Base-by-base conservation (phyloP, 331 rosid species). In the Prunus yedoensis region DNA sequence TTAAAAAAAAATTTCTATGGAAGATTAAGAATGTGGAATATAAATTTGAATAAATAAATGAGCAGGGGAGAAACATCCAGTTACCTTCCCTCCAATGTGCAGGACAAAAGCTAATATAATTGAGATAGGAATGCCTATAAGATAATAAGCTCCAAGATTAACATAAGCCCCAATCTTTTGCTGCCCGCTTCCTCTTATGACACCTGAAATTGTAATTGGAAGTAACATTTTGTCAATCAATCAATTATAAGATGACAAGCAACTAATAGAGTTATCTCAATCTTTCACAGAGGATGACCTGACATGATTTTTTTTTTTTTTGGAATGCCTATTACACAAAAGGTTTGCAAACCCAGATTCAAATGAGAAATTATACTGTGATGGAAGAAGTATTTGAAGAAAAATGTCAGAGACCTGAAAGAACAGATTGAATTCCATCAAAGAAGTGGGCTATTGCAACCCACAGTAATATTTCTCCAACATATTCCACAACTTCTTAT, bases 81-180 rank as follows among this genome's bases (percentile, higher is more conserved):
- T 54, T 45, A 86, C 88, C 88, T 86, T 81, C 20, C 88, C 90
- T 23, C 90, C 90, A 73, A 79, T 13, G 66, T 84, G 86, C 73
- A 50, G 79, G 21, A 14, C 61, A 77, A 86, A 86, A 64, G 88
- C 88, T 81, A 86, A 46, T 18, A 74, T 12, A 4, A 83, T 18
- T 9, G 82, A 81, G n/a, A 23, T 12, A 70, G 88, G 90, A 38
- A 83, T 81, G 66, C 88, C 90, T 17, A 69, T 3, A 47, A 81
- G 52, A 68, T 86, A 86, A 46, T 78, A 86, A 67, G 90, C 86
- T 64, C 84, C 90, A 3, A 86, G 68, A 74, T 83, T 86, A 35
- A 76, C 81, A 60, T 64, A 43, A 3, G 88, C 90, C 16, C 88
- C 90, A 60, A 81, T 52, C 68, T 84, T 87, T 60, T 87, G 88